Evolutionary conservation across 148 eudicot genomes (phyloP).

Genomic region (Agrostemma githago): DNA sequence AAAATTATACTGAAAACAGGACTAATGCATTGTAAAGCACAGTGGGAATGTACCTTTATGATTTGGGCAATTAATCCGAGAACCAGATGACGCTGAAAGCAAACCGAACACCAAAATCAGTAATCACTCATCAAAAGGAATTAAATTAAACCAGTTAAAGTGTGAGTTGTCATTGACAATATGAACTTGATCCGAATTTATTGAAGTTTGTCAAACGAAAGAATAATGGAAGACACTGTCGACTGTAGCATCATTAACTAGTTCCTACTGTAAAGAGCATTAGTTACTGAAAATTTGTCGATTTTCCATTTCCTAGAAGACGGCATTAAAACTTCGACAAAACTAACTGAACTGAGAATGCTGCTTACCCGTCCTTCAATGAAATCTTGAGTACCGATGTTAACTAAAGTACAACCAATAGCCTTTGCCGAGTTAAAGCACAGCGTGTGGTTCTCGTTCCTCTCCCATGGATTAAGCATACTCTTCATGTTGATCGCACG

Average conservation of each 20-base stretch:
- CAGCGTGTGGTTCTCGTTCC: conserved; percentile 94
- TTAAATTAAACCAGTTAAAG: background rate
- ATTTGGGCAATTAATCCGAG: conserved; percentile 96
- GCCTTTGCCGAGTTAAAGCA: conserved; percentile 98
- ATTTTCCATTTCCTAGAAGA: background rate
- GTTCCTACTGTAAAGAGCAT: background rate
- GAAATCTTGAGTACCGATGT: conserved; percentile 91
- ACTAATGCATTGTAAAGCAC: background rate
- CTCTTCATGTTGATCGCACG: conserved; percentile 90
- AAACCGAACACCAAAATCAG: conserved; percentile 23
- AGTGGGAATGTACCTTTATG: conserved; percentile 58
- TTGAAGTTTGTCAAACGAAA: background rate
- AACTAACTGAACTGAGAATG: conserved; percentile 2
- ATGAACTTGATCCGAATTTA: conserved; percentile 1
- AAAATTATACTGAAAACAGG: background rate
- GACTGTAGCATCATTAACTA: conserved; percentile 7
- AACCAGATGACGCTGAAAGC: conserved; percentile 87
- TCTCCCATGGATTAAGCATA: conserved; percentile 94
- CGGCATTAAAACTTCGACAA: background rate
- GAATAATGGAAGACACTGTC: background rate
- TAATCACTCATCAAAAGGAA: conserved; percentile 1
- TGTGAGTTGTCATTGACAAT: background rate
- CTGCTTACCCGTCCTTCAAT: conserved; percentile 96
- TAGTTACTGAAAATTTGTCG: background rate
- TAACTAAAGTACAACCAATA: conserved; percentile 96